These are phyloP conservation scores for Paragyromitra xinjiangensis DNA, from an alignment of 495 filamentous ascomycete genomes.

Conservation along the genomic window DNA sequence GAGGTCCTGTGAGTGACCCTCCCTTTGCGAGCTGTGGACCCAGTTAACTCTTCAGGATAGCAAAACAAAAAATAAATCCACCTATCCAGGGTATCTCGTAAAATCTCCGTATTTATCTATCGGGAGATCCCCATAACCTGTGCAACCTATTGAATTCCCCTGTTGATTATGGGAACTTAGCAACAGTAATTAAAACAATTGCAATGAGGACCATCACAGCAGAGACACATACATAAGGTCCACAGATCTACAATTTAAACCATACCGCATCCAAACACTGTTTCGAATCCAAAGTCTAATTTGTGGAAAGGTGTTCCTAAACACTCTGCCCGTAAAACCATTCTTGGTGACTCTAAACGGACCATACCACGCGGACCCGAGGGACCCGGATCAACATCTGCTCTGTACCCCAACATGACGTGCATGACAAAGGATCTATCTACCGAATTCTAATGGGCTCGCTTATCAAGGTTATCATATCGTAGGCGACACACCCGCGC, in stretches of 20 bases:
- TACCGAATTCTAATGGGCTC: constrained; percentile 14
- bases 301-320: not conserved
- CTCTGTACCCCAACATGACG: constrained; percentile 43
- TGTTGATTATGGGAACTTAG: constrained; percentile 14
- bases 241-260: constrained; percentile 8
- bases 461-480: constrained; percentile 33
- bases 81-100: not conserved
- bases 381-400: constrained; percentile 33
- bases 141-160: not conserved
- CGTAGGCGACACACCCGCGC: constrained; percentile 6
- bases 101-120: not conserved
- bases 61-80: not conserved
- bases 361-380: constrained; percentile 19
- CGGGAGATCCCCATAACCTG: not conserved
- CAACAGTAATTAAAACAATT: not conserved
- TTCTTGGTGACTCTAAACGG: constrained; percentile 10
- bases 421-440: constrained; percentile 35
- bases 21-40: not conserved
- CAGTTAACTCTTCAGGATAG: not conserved
- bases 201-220: not conserved
- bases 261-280: constrained; percentile 11
- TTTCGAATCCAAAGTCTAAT: not conserved
- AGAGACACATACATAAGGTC: constrained; percentile 20
- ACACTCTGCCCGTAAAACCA: not conserved
- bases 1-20: constrained; percentile 13